phyloP scores from a whole-genome alignment of 257 asterid species.

The Striga asiatica region DNA sequence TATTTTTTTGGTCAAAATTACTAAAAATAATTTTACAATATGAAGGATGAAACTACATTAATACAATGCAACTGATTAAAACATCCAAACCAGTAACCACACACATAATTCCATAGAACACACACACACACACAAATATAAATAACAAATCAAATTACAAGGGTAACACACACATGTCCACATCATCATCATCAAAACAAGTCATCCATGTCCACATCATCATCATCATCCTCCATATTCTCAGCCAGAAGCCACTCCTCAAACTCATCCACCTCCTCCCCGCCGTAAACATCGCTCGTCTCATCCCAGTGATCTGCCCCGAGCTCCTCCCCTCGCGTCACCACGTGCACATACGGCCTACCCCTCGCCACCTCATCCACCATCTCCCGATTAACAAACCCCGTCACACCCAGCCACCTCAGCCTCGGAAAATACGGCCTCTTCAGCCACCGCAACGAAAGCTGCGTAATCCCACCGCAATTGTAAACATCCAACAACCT shows the following conservation, averaged over 20 bases:
- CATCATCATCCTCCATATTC: conserved; percentile 36
- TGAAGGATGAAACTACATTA: too few species aligned
- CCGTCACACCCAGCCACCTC: conserved; percentile 82
- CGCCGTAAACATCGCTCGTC: conserved; percentile 38
- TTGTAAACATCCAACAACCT: conserved; percentile 67
- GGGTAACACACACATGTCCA: too few species aligned
- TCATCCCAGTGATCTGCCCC: conserved; percentile 61
- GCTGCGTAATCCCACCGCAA: conserved; percentile 82
- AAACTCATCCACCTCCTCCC: conserved; percentile 72
- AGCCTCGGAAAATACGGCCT: conserved; percentile 87
- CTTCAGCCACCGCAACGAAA: conserved; percentile 68
- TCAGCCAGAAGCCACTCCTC: conserved; percentile 77
- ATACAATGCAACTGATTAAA: too few species aligned
- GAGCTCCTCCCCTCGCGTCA: conserved; percentile 68
- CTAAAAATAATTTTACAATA: too few species aligned
- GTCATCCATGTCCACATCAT: conserved; percentile 19
- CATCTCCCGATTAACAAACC: conserved; percentile 44
- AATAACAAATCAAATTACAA: too few species aligned
- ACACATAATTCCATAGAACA: too few species aligned
- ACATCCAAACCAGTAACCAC: too few species aligned
- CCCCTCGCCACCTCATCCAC: conserved; percentile 46
- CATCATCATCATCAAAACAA: conserved; percentile 21
- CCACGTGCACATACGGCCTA: conserved; percentile 56
- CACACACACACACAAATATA: too few species aligned
- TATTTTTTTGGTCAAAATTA: too few species aligned